Evolutionary conservation across 257 asterid genomes (phyloP), one percentile per base, ranked within the genome.

Genomic region (Prunella vulgaris): DNA sequence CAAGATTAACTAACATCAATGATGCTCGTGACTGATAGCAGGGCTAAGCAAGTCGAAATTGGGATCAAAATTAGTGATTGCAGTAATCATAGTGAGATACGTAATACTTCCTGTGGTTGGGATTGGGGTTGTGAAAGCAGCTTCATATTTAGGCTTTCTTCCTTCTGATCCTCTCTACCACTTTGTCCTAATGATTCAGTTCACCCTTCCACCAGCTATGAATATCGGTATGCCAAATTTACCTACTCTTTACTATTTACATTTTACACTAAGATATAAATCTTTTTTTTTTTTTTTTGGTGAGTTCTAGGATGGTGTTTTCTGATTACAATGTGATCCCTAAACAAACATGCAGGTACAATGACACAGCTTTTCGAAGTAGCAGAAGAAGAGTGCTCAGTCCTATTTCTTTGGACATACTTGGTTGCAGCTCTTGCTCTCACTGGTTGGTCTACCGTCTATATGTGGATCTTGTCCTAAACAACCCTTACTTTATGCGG

Each of bases 161-260:
- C 95, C 97, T 1, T 17, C 82, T 13, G 97, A 94, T 77, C 99
- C 97, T 24, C 86, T 94, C 13, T 94, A 72, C 79, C 97, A 80
- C 24, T 94, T 91, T 42, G 88, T 91, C 76, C 87, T 94, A 60
- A 74, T 94, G 90, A 71, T 87, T 61, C 99, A 94, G 78, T 94
- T 79, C 80, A 69, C 91, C 53, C 73, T 91, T 24, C 99, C 99
- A 54, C 99, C 99, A 2, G 97, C 97, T 56, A 94, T 89, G 95
- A 89, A 76, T 72, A 84, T 94, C 1, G 89, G 98, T 88, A 83
- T 2, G 63, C 21, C 17, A 10, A 61, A 8, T 18, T 35, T 7
- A 28, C 5, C 35, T 24, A 56, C 62, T 22, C 15, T 22, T 22
- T 56, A 22, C 10, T 53, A 10, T 53, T 53, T 49, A 49, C 25